These are phyloP conservation scores for Epichloe hybrida DNA, from an alignment of 2,329 filamentous ascomycete genomes.

Conservation along the genomic window DNA sequence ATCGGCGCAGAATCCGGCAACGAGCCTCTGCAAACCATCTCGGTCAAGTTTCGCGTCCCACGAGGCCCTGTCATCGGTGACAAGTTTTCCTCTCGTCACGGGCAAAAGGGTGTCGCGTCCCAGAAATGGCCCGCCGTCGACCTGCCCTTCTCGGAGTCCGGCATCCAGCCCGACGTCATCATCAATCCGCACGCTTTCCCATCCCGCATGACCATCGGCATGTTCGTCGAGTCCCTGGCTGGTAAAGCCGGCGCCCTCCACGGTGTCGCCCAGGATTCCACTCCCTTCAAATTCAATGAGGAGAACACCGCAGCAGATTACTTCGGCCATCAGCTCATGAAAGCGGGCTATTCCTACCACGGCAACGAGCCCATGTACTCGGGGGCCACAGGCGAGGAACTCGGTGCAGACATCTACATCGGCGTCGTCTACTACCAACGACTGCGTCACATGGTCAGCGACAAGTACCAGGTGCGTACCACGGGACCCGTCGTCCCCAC, in stretches of 20 bases:
- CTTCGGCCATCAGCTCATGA: constrained; percentile 89
- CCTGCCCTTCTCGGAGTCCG: constrained; percentile 93
- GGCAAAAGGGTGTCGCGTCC: constrained; percentile 86
- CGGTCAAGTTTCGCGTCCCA: constrained; percentile 84
- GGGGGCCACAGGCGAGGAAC: constrained; percentile 87
- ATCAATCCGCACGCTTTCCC: constrained; percentile 99
- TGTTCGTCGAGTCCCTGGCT: constrained; percentile 95
- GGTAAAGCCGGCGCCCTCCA: constrained; percentile 91
- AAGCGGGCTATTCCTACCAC: constrained; percentile 94
- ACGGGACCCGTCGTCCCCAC: constrained; percentile 83
- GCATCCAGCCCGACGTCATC: constrained; percentile 93
- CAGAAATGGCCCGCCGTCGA: constrained; percentile 91
- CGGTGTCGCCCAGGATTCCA: constrained; percentile 89
- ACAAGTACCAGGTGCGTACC: constrained; percentile 96
- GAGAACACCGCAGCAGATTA: constrained; percentile 84
- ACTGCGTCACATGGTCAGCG: constrained; percentile 98
- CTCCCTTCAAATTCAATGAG: constrained; percentile 90
- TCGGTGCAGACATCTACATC: constrained; percentile 89
- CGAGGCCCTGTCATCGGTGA: constrained; percentile 88
- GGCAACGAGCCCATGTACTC: constrained; percentile 99
- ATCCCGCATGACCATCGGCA: constrained; percentile 98
- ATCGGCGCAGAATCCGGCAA: constrained; percentile 74
- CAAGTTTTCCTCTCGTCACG: constrained; percentile 97
- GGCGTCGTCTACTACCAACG: constrained; percentile 98
- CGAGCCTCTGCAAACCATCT: constrained; percentile 76